These are phyloP conservation scores for Xylariaceae sp. DNA, from an alignment of 2,329 filamentous ascomycete species.

Conservation along the genomic window DNA sequence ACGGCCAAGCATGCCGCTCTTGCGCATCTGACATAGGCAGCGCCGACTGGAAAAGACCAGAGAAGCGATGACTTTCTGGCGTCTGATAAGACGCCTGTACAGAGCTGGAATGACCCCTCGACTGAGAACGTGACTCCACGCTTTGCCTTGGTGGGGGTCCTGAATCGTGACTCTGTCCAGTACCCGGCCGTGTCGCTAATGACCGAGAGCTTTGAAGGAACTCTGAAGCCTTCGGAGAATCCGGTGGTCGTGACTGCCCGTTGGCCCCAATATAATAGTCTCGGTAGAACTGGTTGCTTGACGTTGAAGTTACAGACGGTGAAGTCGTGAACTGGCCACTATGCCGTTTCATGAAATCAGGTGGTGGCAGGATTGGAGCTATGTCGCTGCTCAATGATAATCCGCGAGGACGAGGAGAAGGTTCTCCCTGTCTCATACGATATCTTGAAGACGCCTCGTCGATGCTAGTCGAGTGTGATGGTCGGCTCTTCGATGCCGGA, in stretches of 20 bases:
- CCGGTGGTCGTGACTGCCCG: conserved; percentile 47
- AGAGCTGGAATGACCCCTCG: conserved; percentile 51
- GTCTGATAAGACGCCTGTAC: conserved; percentile 45
- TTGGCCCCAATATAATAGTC: conserved; percentile 46
- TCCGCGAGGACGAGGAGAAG: conserved; percentile 50
- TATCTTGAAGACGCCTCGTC: conserved; percentile 47
- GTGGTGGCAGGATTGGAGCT: conserved; percentile 58
- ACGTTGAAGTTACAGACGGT: conserved; percentile 42
- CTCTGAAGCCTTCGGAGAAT: conserved; percentile 53
- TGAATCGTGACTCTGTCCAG: conserved; percentile 56
- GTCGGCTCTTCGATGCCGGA: conserved; percentile 57
- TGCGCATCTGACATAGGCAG: conserved; percentile 70
- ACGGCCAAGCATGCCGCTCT: conserved; percentile 48
- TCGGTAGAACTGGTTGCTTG: conserved; percentile 52
- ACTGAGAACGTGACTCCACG: conserved; percentile 44
- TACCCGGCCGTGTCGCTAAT: conserved; percentile 49
- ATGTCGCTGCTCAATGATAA: conserved; percentile 58
- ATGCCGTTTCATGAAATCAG: conserved; percentile 60
- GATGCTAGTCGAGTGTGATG: conserved; percentile 53
- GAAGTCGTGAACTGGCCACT: conserved; percentile 63
- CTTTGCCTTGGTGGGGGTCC: conserved; percentile 46
- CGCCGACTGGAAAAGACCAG: conserved; percentile 80
- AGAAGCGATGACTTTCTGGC: conserved; percentile 53
- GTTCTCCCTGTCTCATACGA: conserved; percentile 45
- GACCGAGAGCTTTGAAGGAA: conserved; percentile 45